Conservation (phyloP, 768 basidiomycete genomes). For the Cystobasidium onofrii region DNA sequence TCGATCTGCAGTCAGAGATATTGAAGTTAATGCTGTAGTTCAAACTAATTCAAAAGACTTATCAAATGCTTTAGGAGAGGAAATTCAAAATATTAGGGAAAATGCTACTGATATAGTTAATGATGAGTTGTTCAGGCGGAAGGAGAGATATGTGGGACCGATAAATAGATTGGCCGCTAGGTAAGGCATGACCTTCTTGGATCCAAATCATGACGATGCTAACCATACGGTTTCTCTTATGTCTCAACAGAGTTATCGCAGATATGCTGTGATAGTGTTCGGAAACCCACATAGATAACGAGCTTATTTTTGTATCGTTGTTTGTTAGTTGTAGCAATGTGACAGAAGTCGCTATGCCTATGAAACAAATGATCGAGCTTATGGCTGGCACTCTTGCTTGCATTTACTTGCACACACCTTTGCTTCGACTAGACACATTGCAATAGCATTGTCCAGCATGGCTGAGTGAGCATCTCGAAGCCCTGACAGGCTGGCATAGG, state of each 20-base stretch:
- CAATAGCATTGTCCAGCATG: neutral
- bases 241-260: neutral
- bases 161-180: slow-evolving; percentile 37
- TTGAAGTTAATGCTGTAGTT: slow-evolving; percentile 40
- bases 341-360: neutral
- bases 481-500: neutral
- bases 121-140: slow-evolving; percentile 32
- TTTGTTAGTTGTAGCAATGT: too few relatives aligned
- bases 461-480: neutral
- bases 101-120: slow-evolving; percentile 34
- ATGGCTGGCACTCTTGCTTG: neutral
- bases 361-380: neutral
- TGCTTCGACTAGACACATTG: neutral
- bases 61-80: slow-evolving; percentile 34
- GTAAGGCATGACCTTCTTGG: slow-evolving; percentile 19
- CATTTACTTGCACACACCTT: neutral
- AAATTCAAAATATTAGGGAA: slow-evolving; percentile 35
- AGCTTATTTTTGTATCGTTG: neutral
- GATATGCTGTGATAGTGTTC: slow-evolving; percentile 17
- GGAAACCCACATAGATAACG: too few relatives aligned
- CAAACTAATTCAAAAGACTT: slow-evolving; percentile 31
- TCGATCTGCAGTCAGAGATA: slow-evolving; percentile 38
- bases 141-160: slow-evolving; percentile 37
- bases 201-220: neutral
- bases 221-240: neutral